These are phyloP conservation scores for Luvunga scandens DNA, from an alignment of 345 rosid genomes.

Conservation along the genomic window DNA sequence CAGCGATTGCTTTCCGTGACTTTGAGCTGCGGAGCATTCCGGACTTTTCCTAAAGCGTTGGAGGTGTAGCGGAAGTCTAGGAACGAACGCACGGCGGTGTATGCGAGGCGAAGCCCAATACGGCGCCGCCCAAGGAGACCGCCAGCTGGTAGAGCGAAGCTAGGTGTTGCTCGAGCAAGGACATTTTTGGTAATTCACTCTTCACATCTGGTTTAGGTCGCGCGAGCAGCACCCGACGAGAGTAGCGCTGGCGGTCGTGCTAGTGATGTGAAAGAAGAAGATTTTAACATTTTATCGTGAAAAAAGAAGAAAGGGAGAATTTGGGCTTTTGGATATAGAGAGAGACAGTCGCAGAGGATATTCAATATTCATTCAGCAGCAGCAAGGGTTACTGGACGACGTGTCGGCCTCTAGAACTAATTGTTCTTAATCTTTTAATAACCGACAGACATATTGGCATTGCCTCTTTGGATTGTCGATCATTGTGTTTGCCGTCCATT, in stretches of 20 bases:
- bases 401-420: neutral
- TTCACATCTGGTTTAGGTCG: neutral
- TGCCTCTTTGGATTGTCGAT: too few species aligned
- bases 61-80: slow-evolving; percentile 40
- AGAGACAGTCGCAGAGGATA: neutral
- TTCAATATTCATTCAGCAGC: too few species aligned
- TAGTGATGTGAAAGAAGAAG: neutral
- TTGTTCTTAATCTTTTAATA: too few species aligned
- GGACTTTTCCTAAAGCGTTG: slow-evolving; percentile 54
- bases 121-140: slow-evolving; percentile 85
- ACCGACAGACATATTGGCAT: too few species aligned
- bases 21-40: slow-evolving; percentile 43
- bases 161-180: slow-evolving; percentile 69
- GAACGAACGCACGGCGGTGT: slow-evolving; percentile 58
- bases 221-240: neutral
- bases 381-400: neutral
- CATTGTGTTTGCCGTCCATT: too few species aligned
- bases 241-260: neutral
- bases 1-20: slow-evolving; percentile 27
- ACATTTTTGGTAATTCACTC: slow-evolving; percentile 35
- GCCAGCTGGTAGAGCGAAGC: slow-evolving; percentile 54
- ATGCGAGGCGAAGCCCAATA: slow-evolving; percentile 72
- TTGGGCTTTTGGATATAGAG: too few species aligned
- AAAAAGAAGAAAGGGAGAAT: too few species aligned
- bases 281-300: neutral